A percentile compares a stretch with the other conserved stretches of the same genome.
These are phyloP conservation scores for Margaritispora aquatica DNA, from an alignment of 495 filamentous ascomycete genomes.

Conservation along the genomic window DNA sequence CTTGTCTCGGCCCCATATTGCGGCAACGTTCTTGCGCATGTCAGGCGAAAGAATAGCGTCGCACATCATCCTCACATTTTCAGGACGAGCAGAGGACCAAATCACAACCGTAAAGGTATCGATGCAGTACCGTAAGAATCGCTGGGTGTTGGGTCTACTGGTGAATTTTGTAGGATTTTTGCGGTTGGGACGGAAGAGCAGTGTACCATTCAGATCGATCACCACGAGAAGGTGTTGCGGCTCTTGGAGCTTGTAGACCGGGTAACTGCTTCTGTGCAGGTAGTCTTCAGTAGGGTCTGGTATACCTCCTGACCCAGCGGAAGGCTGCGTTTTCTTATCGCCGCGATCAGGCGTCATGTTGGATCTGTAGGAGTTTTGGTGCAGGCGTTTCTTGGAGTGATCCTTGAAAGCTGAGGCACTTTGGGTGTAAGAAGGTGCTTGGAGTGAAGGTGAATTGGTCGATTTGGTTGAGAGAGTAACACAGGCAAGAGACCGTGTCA, in stretches of 20 bases:
- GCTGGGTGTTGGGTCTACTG: slow-evolving; percentile 51
- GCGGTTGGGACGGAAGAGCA: slow-evolving; percentile 60
- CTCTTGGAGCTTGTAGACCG: slow-evolving; percentile 15
- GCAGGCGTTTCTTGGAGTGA: neutral
- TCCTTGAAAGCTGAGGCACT: neutral
- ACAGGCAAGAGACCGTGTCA: neutral
- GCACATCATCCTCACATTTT: slow-evolving; percentile 63
- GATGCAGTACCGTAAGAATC: slow-evolving; percentile 64
- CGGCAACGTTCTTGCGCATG: slow-evolving; percentile 45
- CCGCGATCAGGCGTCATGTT: neutral
- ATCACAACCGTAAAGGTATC: slow-evolving; percentile 70
- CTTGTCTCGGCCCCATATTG: slow-evolving; percentile 73
- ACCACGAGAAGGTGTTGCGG: slow-evolving; percentile 61
- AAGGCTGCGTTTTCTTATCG: slow-evolving; percentile 27
- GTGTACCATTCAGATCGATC: slow-evolving; percentile 89
- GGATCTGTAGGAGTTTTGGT: neutral
- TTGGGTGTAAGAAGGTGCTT: too few relatives aligned
- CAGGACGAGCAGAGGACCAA: slow-evolving; percentile 78
- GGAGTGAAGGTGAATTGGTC: neutral
- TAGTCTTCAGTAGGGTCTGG: slow-evolving; percentile 39
- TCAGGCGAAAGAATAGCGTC: slow-evolving; percentile 40
- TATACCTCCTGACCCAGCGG: slow-evolving; percentile 39
- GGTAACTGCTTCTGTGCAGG: slow-evolving; percentile 25
- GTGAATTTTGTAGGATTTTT: slow-evolving; percentile 44
- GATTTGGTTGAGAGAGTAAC: neutral